Evolutionary conservation across 306 rosid species (phyloP).

Genomic region (Begonia masoniana): DNA sequence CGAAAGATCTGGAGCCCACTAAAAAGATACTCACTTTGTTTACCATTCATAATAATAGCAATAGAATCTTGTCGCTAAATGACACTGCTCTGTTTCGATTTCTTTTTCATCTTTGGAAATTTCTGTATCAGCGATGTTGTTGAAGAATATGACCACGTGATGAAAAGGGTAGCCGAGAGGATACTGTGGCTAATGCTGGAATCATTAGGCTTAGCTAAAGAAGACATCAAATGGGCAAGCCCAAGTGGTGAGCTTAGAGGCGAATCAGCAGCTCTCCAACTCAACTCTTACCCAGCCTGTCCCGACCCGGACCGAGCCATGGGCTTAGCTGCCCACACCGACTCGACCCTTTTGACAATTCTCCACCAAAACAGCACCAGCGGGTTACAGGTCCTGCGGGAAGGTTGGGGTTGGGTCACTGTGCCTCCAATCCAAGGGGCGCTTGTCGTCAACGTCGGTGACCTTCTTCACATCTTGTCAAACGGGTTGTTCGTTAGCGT

Average conservation of each 20-base stretch:
- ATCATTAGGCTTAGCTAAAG: constrained; percentile 42
- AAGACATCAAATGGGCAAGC: constrained; percentile 57
- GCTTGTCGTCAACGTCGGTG: constrained; percentile 48
- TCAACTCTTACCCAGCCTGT: constrained; percentile 74
- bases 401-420: constrained; percentile 55
- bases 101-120: neutral
- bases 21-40: constrained; percentile 14
- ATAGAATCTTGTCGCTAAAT: neutral
- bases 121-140: constrained; percentile 31
- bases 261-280: constrained; percentile 40
- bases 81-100: neutral
- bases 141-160: constrained; percentile 36
- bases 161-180: constrained; percentile 55
- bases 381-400: constrained; percentile 54
- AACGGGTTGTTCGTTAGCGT: constrained; percentile 61
- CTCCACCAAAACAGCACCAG: constrained; percentile 61
- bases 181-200: constrained; percentile 60
- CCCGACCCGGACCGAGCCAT: constrained; percentile 94
- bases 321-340: constrained; percentile 88
- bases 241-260: constrained; percentile 30
- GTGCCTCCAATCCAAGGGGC: constrained; percentile 34
- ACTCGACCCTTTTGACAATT: constrained; percentile 64
- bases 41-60: constrained; percentile 8
- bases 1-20: constrained; percentile 41
- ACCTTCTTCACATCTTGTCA: constrained; percentile 61